Evolutionary conservation across 805 yeast species (phyloP).

Genomic region (Kazachstania kunashirensis): DNA sequence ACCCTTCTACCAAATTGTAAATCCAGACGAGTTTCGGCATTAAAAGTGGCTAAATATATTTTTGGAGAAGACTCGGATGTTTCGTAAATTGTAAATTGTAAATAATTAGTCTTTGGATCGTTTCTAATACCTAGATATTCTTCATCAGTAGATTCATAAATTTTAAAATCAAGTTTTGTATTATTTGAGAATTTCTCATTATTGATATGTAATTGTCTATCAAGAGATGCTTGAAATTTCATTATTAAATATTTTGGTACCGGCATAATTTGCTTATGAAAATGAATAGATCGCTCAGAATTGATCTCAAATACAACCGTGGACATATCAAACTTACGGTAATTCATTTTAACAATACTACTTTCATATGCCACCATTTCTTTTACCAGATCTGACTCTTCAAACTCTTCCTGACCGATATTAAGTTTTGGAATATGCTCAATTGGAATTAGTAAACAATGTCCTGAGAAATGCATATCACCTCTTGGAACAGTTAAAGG

Average conservation of each 20-base stretch:
- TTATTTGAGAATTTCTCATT: constrained; percentile 39
- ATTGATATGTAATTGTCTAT: constrained; percentile 36
- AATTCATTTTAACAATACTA: constrained; percentile 42
- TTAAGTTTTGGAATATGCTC: constrained; percentile 50
- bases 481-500: constrained; percentile 54
- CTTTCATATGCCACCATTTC: constrained; percentile 43
- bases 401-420: constrained; percentile 16
- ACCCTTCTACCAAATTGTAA: constrained; percentile 79
- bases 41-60: constrained; percentile 28
- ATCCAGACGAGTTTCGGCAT: constrained; percentile 41
- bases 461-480: constrained; percentile 58
- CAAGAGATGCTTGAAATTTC: constrained; percentile 38
- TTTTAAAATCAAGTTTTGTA: constrained; percentile 36
- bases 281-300: constrained; percentile 56
- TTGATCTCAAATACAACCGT: constrained; percentile 65
- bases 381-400: constrained; percentile 18
- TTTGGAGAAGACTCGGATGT: constrained; percentile 23
- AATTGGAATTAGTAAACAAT: constrained; percentile 71
- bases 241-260: constrained; percentile 38
- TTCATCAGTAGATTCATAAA: constrained; percentile 18
- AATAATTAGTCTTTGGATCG: constrained; percentile 25
- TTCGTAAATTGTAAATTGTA: constrained; percentile 30
- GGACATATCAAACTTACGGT: constrained; percentile 34
- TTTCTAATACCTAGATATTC: constrained; percentile 23
- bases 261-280: constrained; percentile 70